Conservation (phyloP, 345 rosid species). For the Eucalyptus marginata region DNA sequence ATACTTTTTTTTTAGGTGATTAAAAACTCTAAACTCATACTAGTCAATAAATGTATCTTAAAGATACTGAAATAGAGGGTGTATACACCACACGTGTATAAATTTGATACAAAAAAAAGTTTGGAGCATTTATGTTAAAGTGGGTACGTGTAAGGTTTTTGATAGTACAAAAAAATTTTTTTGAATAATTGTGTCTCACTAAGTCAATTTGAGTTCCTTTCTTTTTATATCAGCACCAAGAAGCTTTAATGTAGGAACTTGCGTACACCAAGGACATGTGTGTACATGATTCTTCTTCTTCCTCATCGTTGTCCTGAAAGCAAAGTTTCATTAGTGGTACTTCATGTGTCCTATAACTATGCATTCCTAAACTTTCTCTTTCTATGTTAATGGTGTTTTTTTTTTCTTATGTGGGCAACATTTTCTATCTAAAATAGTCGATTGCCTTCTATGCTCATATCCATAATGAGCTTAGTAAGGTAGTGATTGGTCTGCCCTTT, state of each 20-base stretch:
- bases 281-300: not conserved
- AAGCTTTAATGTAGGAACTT: not conserved
- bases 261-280: not conserved
- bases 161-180: not conserved
- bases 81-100: no score
- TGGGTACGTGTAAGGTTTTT: no score
- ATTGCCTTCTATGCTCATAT: not conserved
- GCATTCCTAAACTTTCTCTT: not conserved
- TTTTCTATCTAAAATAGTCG: not conserved
- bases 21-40: no score
- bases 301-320: not conserved
- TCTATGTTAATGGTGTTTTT: not conserved
- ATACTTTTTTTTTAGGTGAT: no score
- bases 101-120: not conserved
- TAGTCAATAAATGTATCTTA: not conserved
- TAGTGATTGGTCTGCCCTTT: not conserved
- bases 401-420: not conserved
- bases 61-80: not conserved
- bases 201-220: not conserved
- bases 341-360: not conserved
- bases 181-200: not conserved
- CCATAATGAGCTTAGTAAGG: not conserved
- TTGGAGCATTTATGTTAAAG: not conserved
- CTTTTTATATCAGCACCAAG: not conserved
- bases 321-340: not conserved